Conservation (phyloP, 352 stramenopile genomes). For the Globisporangium echinulatum region DNA sequence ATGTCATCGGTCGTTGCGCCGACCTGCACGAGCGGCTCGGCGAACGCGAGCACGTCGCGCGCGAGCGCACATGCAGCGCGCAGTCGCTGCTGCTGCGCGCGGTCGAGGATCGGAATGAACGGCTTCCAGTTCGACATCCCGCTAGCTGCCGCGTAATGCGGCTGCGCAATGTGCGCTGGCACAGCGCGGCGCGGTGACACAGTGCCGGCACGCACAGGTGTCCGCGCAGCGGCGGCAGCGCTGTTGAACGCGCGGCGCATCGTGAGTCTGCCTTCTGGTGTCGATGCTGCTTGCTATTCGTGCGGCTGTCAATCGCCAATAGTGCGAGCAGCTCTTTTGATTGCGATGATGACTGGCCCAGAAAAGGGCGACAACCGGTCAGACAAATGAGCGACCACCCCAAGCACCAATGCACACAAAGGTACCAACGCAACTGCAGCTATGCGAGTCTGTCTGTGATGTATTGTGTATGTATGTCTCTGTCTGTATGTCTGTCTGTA, state of each 20-base stretch:
- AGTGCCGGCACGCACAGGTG: constrained; percentile 33
- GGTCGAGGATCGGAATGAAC: constrained; percentile 78
- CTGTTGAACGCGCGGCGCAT: constrained; percentile 28
- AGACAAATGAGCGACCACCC: constrained; percentile 7
- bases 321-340: too few relatives aligned
- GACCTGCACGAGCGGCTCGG: constrained; percentile 57
- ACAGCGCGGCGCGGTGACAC: constrained; percentile 49
- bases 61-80: constrained; percentile 66
- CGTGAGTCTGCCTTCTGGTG: too few relatives aligned
- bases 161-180: constrained; percentile 42
- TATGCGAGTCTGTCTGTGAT: too few relatives aligned
- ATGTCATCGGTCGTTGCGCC: constrained; percentile 93
- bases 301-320: too few relatives aligned
- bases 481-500: neutral
- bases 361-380: neutral
- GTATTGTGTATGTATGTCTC: neutral
- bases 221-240: constrained; percentile 16
- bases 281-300: too few relatives aligned
- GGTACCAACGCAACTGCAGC: too few relatives aligned
- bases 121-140: constrained; percentile 61
- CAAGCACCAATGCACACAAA: neutral
- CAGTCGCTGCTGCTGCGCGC: constrained; percentile 54
- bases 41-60: constrained; percentile 76
- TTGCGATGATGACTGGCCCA: neutral
- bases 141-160: constrained; percentile 56